Evolutionary conservation across 1,284 basidiomycete genomes (phyloP).

Genomic region (Fomitopsis palustris): DNA sequence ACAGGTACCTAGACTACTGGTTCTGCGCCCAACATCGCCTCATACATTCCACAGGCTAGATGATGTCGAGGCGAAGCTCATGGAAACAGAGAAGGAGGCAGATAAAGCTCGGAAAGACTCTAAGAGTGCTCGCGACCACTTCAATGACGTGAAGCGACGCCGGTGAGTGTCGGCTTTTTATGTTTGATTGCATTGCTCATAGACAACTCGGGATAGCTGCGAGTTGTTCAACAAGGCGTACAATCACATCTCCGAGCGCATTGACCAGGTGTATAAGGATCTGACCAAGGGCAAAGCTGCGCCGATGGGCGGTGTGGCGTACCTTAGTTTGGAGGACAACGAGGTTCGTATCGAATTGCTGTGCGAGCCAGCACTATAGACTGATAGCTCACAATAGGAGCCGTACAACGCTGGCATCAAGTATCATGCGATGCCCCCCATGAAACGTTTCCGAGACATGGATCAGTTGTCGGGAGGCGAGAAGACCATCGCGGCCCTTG

Average conservation of each 20-base stretch:
- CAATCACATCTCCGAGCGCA: constrained; percentile 91
- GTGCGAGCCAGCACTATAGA: not conserved
- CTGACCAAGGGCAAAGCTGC: constrained; percentile 92
- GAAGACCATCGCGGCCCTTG: constrained; percentile 96
- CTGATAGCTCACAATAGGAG: constrained; percentile 53
- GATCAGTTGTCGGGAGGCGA: constrained; percentile 98
- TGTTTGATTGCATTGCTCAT: not conserved
- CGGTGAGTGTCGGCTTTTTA: constrained; percentile 43
- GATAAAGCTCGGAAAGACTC: constrained; percentile 82
- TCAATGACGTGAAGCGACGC: constrained; percentile 83
- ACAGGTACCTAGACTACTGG: constrained; percentile 49
- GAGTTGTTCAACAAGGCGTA: constrained; percentile 97
- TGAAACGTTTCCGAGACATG: constrained; percentile 99
- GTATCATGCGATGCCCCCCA: constrained; percentile 98
- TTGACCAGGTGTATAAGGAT: constrained; percentile 97
- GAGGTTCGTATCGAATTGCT: constrained; percentile 54
- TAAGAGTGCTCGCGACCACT: constrained; percentile 86
- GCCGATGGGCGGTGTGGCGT: constrained; percentile 95
- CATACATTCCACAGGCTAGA: constrained; percentile 57
- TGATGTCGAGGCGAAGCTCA: constrained; percentile 82
- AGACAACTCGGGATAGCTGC: constrained; percentile 37
- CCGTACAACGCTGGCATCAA: constrained; percentile 95
- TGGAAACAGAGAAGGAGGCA: constrained; percentile 72
- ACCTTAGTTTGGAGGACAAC: constrained; percentile 92
- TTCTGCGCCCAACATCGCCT: not conserved